Conservation (phyloP, 2,329 filamentous ascomycete genomes). For the Fusarium decemcellulare region DNA sequence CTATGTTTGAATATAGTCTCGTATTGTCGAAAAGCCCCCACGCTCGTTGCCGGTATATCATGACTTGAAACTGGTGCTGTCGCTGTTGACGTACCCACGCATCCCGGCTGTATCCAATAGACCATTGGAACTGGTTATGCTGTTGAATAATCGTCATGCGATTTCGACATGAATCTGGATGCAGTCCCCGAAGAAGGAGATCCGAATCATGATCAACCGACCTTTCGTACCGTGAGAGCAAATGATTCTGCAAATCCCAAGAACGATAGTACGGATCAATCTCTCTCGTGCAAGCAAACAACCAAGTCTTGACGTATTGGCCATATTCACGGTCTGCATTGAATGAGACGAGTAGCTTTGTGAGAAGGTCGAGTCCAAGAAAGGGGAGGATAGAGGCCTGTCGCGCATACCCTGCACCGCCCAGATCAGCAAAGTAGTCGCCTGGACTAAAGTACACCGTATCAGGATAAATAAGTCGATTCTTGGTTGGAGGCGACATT, state of each 20-base stretch:
- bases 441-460: not conserved
- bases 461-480: not conserved
- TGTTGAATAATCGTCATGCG: not conserved
- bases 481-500: not conserved
- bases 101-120: not conserved
- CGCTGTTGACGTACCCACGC: not conserved
- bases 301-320: not conserved
- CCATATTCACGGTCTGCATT: no score
- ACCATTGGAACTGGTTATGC: not conserved
- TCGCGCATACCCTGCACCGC: not conserved
- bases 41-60: conserved; percentile 24
- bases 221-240: not conserved
- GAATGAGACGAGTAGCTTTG: not conserved
- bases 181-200: not conserved
- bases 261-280: not conserved
- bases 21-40: conserved; percentile 27
- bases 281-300: not conserved
- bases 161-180: not conserved
- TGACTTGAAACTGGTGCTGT: not conserved
- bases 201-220: not conserved
- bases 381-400: not conserved
- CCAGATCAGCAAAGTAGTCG: not conserved
- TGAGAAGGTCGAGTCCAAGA: not conserved
- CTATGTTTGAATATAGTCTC: not conserved
- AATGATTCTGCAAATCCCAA: not conserved